Conservation (phyloP, 2,329 filamentous ascomycete genomes). For the Fusarium kyushuense region DNA sequence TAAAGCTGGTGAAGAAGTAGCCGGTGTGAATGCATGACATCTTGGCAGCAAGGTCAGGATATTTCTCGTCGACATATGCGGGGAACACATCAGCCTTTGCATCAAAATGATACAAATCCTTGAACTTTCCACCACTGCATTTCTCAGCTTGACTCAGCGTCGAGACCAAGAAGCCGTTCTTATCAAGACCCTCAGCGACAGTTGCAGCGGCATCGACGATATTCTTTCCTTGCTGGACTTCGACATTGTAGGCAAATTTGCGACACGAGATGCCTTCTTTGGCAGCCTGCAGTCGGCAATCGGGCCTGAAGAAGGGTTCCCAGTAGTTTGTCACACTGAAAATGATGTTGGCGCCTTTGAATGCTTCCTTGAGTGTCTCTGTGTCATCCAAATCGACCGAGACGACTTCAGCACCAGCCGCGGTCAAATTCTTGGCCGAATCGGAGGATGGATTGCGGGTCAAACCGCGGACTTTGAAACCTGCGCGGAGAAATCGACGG, state of each 20-base stretch:
- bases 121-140: slow-evolving; percentile 59
- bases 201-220: slow-evolving; percentile 65
- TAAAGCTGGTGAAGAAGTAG: slow-evolving; percentile 62
- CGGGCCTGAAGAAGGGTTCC: slow-evolving; percentile 61
- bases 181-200: slow-evolving; percentile 55
- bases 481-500: slow-evolving; percentile 57
- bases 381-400: slow-evolving; percentile 59
- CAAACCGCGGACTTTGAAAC: slow-evolving; percentile 60
- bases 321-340: slow-evolving; percentile 69
- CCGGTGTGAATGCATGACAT: slow-evolving; percentile 65
- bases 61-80: slow-evolving; percentile 56
- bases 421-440: slow-evolving; percentile 56
- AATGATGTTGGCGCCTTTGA: slow-evolving; percentile 61
- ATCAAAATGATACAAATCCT: slow-evolving; percentile 66
- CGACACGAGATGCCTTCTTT: slow-evolving; percentile 57
- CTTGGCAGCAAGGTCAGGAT: slow-evolving; percentile 61
- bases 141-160: slow-evolving; percentile 62
- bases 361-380: slow-evolving; percentile 55
- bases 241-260: slow-evolving; percentile 61
- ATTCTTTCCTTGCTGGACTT: slow-evolving; percentile 58
- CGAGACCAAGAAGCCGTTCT: slow-evolving; percentile 63
- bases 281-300: slow-evolving; percentile 55
- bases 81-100: slow-evolving; percentile 65
- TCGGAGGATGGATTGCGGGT: slow-evolving; percentile 59
- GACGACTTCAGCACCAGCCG: slow-evolving; percentile 59